A percentile compares a stretch with the other conserved stretches of the same genome.
Evolutionary conservation across 768 basidiomycete genomes (phyloP).

Genomic region (Tephrocybe sp.): DNA sequence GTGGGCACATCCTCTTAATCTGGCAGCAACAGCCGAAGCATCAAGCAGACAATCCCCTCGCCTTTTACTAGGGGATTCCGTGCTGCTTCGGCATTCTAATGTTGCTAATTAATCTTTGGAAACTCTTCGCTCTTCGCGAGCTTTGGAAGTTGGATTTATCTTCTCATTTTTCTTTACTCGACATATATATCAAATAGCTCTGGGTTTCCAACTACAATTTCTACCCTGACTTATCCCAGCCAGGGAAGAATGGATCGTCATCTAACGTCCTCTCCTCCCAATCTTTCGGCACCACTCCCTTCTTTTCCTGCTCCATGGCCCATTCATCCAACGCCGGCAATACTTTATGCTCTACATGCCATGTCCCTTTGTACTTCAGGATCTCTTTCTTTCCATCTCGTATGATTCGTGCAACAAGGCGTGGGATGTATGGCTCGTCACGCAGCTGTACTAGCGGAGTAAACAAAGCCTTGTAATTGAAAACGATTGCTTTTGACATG

Average conservation of each 20-base stretch:
- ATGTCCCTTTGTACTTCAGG: slow-evolving; percentile 44
- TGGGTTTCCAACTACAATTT: too few species aligned
- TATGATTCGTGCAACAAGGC: slow-evolving; percentile 43
- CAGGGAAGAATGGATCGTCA: slow-evolving; percentile 53
- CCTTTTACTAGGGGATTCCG: slow-evolving; percentile 36
- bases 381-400: slow-evolving; percentile 39
- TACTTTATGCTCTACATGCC: slow-evolving; percentile 41
- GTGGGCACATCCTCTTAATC: not conserved
- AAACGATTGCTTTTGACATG: slow-evolving; percentile 45
- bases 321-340: slow-evolving; percentile 47
- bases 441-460: slow-evolving; percentile 45
- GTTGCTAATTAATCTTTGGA: slow-evolving; percentile 26
- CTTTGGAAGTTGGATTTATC: not conserved
- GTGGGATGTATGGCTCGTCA: slow-evolving; percentile 49
- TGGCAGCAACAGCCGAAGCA: slow-evolving; percentile 23
- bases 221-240: slow-evolving; percentile 30
- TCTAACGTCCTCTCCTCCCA: slow-evolving; percentile 52
- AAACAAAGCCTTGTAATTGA: slow-evolving; percentile 58
- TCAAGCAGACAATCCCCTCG: slow-evolving; percentile 31
- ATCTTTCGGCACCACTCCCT: slow-evolving; percentile 44
- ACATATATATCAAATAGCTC: not conserved
- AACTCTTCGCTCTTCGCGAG: slow-evolving; percentile 12
- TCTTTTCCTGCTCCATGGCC: slow-evolving; percentile 49
- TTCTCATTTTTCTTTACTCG: not conserved
- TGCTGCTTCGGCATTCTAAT: slow-evolving; percentile 22